Base-by-base conservation (phyloP, 1,284 basidiomycete species). In the Amylostereum areolatum region DNA sequence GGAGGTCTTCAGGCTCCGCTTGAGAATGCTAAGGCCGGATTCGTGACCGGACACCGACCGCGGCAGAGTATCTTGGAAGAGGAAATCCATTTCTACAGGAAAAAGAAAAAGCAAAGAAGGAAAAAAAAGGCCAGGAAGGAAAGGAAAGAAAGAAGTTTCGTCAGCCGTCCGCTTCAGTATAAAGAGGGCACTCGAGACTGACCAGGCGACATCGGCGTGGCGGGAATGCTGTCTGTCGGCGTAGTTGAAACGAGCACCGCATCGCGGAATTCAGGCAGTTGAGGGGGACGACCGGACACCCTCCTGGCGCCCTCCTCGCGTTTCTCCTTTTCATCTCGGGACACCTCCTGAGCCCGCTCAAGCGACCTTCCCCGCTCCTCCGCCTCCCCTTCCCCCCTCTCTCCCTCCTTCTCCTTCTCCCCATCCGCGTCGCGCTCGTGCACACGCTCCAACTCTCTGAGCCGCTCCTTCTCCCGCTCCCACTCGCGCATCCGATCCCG, bases 1-100 rank as follows among this genome's bases (percentile, higher is more conserved):
- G 2, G 85, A 89, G 53, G 75, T 70, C 61, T 77, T 85, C 54
- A 89, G 71, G 50, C 77, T 80, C 54, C 87, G 84, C 62, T 77
- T 86, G 57, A 88, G 65, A 9, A 67, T 51, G 44, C 61, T 67
- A 33, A 71, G 54, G 5, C 62, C 56, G 1, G 65, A 64, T 49
- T 66, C 67, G 47, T 65, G 63, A 10, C 47, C 54, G n/a, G 57
- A 54, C 9, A 43, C 31, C 3, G 34, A 48, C 30, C 53, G 49
- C 37, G 56, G n/a, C 28, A 55, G 52, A 9, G 44, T 45, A 40
- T 57, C 58, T n/a, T 53, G 53, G 39, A 51, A 55, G 6, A 57
- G 53, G 29, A 51, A 49, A 35, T 63, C 59, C n/a, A 48, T 46
- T n/a, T 52, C 54, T 50, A 37, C 5, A 9, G 32, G 43, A 31